These are phyloP conservation scores for Neurospora sp. DNA, from an alignment of 495 filamentous ascomycete genomes.

Conservation along the genomic window DNA sequence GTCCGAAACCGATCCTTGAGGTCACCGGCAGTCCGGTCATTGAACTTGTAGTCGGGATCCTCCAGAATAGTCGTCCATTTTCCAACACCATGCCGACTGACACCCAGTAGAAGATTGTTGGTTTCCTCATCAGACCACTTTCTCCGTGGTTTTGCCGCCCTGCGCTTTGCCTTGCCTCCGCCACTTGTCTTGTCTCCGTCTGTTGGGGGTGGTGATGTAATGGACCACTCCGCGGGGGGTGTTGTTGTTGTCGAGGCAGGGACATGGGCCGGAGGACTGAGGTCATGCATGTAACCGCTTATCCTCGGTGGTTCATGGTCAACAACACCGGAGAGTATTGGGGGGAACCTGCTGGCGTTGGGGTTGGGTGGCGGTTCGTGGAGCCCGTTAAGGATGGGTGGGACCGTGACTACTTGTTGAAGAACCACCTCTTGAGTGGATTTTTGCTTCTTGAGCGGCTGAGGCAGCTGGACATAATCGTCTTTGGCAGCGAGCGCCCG, in stretches of 20 bases:
- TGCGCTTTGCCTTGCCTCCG: conserved; percentile 27
- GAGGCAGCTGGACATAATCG: conserved; percentile 45
- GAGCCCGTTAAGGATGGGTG: conserved; percentile 63
- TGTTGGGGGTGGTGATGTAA: neutral
- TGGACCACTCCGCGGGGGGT: neutral
- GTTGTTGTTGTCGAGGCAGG: neutral
- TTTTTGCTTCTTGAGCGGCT: conserved; percentile 48
- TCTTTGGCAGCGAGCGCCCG: conserved; percentile 35
- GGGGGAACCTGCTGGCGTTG: conserved; percentile 61
- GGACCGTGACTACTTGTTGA: conserved; percentile 13
- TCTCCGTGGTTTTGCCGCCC: conserved; percentile 38
- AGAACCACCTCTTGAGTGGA: conserved; percentile 32
- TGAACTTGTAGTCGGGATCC: conserved; percentile 63
- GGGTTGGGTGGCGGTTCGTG: conserved; percentile 70
- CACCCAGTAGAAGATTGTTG: conserved; percentile 61
- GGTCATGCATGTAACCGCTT: conserved; percentile 13
- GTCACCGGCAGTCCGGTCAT: conserved; percentile 65
- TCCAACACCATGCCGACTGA: conserved; percentile 72
- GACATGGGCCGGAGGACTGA: conserved; percentile 10
- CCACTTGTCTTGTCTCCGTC: conserved; percentile 16
- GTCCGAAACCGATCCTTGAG: conserved; percentile 80
- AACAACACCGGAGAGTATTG: conserved; percentile 49
- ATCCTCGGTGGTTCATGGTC: conserved; percentile 21
- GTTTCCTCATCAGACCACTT: conserved; percentile 85
- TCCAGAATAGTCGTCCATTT: conserved; percentile 83